Base-by-base conservation (phyloP, 108 stramenopile genomes). In the Skeletonema costatum region DNA sequence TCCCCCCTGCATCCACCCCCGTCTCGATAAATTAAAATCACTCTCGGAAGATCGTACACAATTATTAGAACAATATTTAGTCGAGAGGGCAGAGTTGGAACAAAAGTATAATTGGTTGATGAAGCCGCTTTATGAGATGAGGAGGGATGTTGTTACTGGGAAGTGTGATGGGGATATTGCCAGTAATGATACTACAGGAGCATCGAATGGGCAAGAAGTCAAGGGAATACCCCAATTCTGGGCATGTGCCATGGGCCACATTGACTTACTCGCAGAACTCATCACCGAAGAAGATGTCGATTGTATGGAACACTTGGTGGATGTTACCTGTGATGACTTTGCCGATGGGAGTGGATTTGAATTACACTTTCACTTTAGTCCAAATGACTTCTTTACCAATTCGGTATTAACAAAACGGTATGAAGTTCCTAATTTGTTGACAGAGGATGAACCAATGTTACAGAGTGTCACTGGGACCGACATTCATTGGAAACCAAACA, bases 391-490 rank as follows among this genome's bases (percentile, higher is more conserved):
- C 86, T 98, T 98, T 73, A 77, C 87, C 76, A 97, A 98, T 75
- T 44, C 76, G 6, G 80, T 93, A 31, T 75, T 98, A 48, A 90
- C 93, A 14, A 98, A 98, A 77, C 72, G 70, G 30, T 98, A 98
- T 76, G 87, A 90, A 21, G 93, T 96, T 10, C 97, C 98, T 58
- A 96, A 97, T 71, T 78, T 98, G 2, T 71, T 97, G 51, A 75
- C 95, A 16, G 91, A 95, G 29, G 96, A 95, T 68, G 96, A 97
- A 84, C 97, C 98, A 0, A 92, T 96, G 35, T 76, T 98, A 17
- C 91, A 97, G 73, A 85, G 88, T 50, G 93, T 97, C 11, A 71
- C 84, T 10, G 98, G 97, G 13, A 88, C 87, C 17, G 75, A 78
- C 4, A 98, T 98, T 62, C 19, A 89, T 19, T 98, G 98, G 98